Conservation (phyloP, 192 early-diverging fungal genomes). For the Backusella morwellensis region DNA sequence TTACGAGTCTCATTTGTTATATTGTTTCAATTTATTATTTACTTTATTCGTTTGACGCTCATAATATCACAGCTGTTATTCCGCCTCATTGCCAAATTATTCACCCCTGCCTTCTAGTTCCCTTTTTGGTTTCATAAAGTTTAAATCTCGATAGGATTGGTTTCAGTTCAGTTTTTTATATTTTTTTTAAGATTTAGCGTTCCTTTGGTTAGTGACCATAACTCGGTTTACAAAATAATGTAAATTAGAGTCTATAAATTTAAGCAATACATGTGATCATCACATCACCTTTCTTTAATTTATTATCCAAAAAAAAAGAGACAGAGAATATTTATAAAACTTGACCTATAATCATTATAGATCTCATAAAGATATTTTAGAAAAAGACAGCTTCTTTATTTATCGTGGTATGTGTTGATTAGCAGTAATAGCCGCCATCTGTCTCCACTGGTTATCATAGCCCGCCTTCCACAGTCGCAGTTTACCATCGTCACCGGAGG, state of each 20-base stretch:
- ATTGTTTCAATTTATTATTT: too few relatives aligned
- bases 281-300: too few relatives aligned
- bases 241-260: neutral
- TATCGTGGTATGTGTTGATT: slow-evolving; percentile 34
- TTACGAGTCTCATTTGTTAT: too few relatives aligned
- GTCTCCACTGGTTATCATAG: slow-evolving; percentile 54
- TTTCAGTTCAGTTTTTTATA: neutral
- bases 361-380: neutral
- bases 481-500: slow-evolving; percentile 81
- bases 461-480: slow-evolving; percentile 79
- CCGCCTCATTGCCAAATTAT: neutral
- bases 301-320: too few relatives aligned
- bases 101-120: neutral
- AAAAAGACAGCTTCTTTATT: neutral
- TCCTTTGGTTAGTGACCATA: neutral
- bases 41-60: too few relatives aligned
- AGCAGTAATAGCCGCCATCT: slow-evolving; percentile 58
- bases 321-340: too few relatives aligned
- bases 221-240: neutral
- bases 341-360: neutral
- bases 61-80: too few relatives aligned
- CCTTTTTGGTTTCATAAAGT: too few relatives aligned
- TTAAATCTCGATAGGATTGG: too few relatives aligned
- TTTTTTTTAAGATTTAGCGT: too few relatives aligned
- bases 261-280: too few relatives aligned